Base-by-base conservation (phyloP, 306 rosid genomes). In the Astragalus glycyphyllos region DNA sequence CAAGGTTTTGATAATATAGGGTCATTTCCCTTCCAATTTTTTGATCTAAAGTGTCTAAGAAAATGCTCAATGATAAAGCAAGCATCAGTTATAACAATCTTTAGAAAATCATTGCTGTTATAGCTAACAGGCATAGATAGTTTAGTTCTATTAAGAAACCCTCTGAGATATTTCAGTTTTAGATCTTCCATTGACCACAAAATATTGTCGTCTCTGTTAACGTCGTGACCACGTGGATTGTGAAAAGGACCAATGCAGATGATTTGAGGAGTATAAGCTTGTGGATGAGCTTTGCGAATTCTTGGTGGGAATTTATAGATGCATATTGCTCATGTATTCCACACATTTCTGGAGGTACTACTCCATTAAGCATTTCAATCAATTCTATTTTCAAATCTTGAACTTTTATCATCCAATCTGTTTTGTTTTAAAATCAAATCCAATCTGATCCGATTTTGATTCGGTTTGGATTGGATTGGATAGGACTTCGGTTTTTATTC, bases 231-330 rank as follows among this genome's bases (percentile, higher is more conserved):
- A 58, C 7, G 8, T 2, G 26, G 65, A 12, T 58, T 35, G 72
- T 67, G 72, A 50, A 67, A 8, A 3, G 60, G 72, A 11, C 72
- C 72, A 15, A 67, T 48, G 45, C 59, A 67, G 47, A 66, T 59
- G 11, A 67, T 48, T 0, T 48, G 16, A 35, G 72, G 72, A 5
- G 35, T 35, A 16, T 49, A 67, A 34, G 72, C 72, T 34, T 49
- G 11, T 10, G 2, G 15, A 49, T 34, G 49, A 5, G 10, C 2
- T 6, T 46, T 59, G 35, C 60, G 59, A 50, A 67, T 67, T 35
- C 11, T 50, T 11, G 15, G 47, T 5, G 72, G 60, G 4, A 50
- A 35, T 15, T 14, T 32, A 17, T 67, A 67, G 32, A n/a, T n/a
- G n/a, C n/a, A n/a, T 60, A 67, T n/a, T n/a, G n/a, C n/a, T n/a